Evolutionary conservation across 2,329 filamentous ascomycete genomes (phyloP).

Genomic region (Cryphonectria nitschkei): DNA sequence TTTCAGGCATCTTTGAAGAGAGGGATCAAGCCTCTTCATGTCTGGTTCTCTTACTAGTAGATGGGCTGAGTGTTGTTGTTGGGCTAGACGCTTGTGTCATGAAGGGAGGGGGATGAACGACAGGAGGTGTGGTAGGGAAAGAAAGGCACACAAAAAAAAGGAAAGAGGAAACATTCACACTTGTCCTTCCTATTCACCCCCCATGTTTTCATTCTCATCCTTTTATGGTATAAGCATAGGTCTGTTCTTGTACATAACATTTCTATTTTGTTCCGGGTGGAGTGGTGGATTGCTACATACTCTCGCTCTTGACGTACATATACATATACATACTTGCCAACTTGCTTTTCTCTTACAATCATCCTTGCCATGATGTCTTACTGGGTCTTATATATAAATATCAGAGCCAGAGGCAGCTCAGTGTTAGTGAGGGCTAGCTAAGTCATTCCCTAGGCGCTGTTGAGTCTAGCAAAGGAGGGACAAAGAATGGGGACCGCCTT

Average conservation of each 20-base stretch:
- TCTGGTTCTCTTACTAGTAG: background rate
- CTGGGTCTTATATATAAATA: background rate
- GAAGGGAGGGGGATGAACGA: background rate
- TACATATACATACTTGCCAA: constrained; percentile 2
- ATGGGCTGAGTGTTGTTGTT: background rate
- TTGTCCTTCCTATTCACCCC: background rate
- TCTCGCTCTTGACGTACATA: constrained; percentile 18
- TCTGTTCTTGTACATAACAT: constrained; percentile 16
- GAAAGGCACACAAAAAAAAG: background rate
- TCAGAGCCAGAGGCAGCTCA: too few relatives aligned
- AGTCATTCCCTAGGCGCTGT: too few relatives aligned
- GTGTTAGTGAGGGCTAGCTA: too few relatives aligned
- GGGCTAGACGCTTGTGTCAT: background rate
- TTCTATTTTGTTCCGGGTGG: background rate
- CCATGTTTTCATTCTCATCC: background rate
- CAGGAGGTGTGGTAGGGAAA: constrained; percentile 14
- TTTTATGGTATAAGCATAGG: background rate
- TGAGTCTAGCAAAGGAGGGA: too few relatives aligned
- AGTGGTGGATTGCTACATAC: constrained; percentile 11
- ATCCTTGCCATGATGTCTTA: background rate
- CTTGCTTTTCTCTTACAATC: too few relatives aligned
- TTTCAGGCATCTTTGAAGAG: background rate
- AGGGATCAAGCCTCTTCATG: background rate
- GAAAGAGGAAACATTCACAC: background rate
- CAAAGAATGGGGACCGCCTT: too few relatives aligned